A percentile compares a stretch with the other conserved stretches of the same genome.
These are phyloP conservation scores for Candida maris DNA, from an alignment of 805 yeast species.

Conservation along the genomic window DNA sequence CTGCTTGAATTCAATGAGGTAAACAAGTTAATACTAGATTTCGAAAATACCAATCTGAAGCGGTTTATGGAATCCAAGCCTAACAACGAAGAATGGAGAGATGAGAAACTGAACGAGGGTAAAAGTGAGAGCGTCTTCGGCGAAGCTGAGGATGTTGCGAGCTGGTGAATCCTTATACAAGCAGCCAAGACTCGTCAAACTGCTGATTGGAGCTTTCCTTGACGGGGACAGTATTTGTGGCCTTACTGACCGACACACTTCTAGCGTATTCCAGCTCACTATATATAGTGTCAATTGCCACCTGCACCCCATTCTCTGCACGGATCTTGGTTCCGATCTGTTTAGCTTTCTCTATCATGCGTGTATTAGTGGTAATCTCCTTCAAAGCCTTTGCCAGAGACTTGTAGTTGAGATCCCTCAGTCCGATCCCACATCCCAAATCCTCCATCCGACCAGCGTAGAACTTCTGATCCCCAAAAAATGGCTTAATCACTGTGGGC, in stretches of 20 bases:
- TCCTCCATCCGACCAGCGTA: conserved; percentile 87
- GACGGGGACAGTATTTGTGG: conserved; percentile 21
- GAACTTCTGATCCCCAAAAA: conserved; percentile 94
- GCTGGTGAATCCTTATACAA: conserved; percentile 57
- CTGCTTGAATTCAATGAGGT: conserved; percentile 82
- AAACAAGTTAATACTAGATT: conserved; percentile 64
- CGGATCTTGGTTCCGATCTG: conserved; percentile 59
- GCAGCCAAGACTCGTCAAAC: conserved; percentile 30
- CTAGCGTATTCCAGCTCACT: conserved; percentile 74
- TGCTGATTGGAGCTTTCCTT: conserved; percentile 15
- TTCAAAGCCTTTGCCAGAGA: conserved; percentile 64
- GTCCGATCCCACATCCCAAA: conserved; percentile 74
- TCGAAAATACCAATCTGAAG: conserved; percentile 54
- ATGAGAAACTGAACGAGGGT: conserved; percentile 37
- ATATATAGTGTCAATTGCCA: conserved; percentile 77
- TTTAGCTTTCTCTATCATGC: conserved; percentile 66
- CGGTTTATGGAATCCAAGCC: conserved; percentile 56
- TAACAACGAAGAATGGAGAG: conserved; percentile 44
- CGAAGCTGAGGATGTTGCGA: conserved; percentile 93
- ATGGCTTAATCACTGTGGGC: conserved; percentile 90
- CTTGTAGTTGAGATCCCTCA: conserved; percentile 63
- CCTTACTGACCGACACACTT: conserved; percentile 48
- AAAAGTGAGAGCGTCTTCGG: conserved; percentile 77
- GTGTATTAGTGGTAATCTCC: conserved; percentile 61
- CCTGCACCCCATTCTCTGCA: conserved; percentile 74